A percentile compares a stretch with the other conserved stretches of the same genome.
Conservation (phyloP, 2,329 filamentous ascomycete genomes). For the Cladorrhinum sp. region DNA sequence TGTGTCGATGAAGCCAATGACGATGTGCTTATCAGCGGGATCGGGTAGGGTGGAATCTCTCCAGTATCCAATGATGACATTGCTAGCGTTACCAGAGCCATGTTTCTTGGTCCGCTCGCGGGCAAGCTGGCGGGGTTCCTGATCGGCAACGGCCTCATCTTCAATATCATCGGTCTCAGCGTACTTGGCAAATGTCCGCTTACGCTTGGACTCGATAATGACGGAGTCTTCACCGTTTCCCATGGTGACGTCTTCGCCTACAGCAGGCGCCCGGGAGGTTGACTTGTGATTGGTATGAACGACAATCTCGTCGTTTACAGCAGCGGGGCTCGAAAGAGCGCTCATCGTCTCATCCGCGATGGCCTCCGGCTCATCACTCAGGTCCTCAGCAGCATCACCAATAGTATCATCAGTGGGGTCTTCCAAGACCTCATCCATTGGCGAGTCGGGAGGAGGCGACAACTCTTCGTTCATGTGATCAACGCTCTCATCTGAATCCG, state of each 20-base stretch:
- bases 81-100: conserved; percentile 38
- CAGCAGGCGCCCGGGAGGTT: conserved; percentile 34
- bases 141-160: conserved; percentile 35
- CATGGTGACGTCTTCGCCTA: conserved; percentile 45
- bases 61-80: conserved; percentile 57
- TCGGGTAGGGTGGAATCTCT: conserved; percentile 53
- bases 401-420: neutral
- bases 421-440: conserved; percentile 8
- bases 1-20: conserved; percentile 62
- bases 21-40: conserved; percentile 51
- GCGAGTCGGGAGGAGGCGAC: conserved; percentile 42
- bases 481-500: conserved; percentile 12
- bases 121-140: conserved; percentile 27
- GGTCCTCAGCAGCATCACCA: neutral
- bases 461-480: conserved; percentile 42
- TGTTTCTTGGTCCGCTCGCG: conserved; percentile 27
- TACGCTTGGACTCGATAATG: conserved; percentile 49
- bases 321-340: conserved; percentile 39
- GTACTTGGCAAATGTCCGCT: conserved; percentile 48
- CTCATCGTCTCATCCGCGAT: conserved; percentile 32
- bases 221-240: conserved; percentile 39
- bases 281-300: conserved; percentile 46
- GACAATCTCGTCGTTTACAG: conserved; percentile 49
- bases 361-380: neutral
- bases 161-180: conserved; percentile 49